phyloP scores from a whole-genome alignment of 116 monocot species.

The Trichopus zeylanicus region DNA sequence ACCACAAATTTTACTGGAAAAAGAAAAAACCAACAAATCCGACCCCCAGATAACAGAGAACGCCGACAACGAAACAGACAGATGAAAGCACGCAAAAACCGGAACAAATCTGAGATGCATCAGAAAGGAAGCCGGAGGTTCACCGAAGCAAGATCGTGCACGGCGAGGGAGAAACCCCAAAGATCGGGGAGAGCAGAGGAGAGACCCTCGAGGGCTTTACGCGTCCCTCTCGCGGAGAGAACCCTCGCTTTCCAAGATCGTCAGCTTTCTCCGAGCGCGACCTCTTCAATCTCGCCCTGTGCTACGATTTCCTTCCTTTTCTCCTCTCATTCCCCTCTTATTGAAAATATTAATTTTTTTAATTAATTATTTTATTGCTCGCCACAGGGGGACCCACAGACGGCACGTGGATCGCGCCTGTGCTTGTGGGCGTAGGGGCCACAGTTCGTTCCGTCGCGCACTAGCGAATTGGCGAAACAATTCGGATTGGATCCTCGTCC shows the following conservation, averaged over 20 bases:
- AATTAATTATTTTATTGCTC: background rate
- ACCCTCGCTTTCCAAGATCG: background rate
- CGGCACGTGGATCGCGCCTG: constrained; percentile 1
- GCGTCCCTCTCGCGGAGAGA: background rate
- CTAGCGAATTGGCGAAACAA: too few relatives aligned
- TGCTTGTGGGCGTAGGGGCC: too few relatives aligned
- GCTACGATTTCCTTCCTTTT: background rate
- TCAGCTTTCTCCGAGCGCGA: background rate
- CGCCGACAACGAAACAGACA: too few relatives aligned
- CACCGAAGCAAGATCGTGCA: background rate
- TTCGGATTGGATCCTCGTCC: too few relatives aligned
- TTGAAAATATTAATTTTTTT: too few relatives aligned
- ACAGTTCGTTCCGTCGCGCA: too few relatives aligned
- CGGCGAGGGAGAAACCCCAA: background rate
- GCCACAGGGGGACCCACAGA: background rate
- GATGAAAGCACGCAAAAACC: too few relatives aligned
- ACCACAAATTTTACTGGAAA: too few relatives aligned
- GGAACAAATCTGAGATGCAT: background rate
- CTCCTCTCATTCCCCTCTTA: background rate
- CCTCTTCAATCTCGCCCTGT: background rate
- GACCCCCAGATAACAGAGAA: too few relatives aligned
- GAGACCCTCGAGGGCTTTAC: background rate
- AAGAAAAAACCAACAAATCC: too few relatives aligned
- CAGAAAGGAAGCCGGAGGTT: background rate
- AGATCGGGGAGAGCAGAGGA: background rate